Conservation (phyloP, 2,329 filamentous ascomycete genomes). For the Hypoxylon sp. region DNA sequence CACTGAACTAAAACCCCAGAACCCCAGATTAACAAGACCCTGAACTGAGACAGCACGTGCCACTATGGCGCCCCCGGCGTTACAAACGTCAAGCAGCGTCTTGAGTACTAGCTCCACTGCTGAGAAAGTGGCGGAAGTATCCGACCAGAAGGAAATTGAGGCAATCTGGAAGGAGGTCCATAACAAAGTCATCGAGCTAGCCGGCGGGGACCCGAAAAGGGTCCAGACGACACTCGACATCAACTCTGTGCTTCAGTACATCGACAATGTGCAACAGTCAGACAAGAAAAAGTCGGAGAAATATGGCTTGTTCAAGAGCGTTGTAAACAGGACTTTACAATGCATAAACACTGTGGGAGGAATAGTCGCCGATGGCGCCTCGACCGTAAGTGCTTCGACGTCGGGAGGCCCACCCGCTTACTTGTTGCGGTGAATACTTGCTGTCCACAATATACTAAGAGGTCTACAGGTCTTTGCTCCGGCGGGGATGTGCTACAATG, state of each 20-base stretch:
- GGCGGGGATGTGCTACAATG: slow-evolving; percentile 55
- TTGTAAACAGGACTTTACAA: slow-evolving; percentile 53
- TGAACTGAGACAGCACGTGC: slow-evolving; percentile 11
- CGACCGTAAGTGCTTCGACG: slow-evolving; percentile 42
- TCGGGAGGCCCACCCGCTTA: background rate
- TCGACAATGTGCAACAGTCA: slow-evolving; percentile 50
- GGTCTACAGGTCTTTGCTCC: slow-evolving; percentile 54
- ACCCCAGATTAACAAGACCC: slow-evolving; percentile 8
- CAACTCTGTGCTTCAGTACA: slow-evolving; percentile 51
- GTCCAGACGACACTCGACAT: slow-evolving; percentile 51
- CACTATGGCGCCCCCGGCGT: slow-evolving; percentile 47
- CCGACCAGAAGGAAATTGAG: slow-evolving; percentile 54
- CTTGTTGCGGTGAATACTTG: slow-evolving; percentile 3
- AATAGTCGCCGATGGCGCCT: slow-evolving; percentile 53
- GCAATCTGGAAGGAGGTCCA: slow-evolving; percentile 55
- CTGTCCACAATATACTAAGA: slow-evolving; percentile 18
- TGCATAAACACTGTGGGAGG: slow-evolving; percentile 56
- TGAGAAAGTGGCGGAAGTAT: slow-evolving; percentile 46
- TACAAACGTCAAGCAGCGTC: slow-evolving; percentile 42
- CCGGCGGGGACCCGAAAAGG: slow-evolving; percentile 51
- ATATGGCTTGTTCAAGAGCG: slow-evolving; percentile 49
- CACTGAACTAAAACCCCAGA: slow-evolving; percentile 6
- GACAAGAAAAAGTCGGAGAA: slow-evolving; percentile 53
- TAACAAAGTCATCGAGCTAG: slow-evolving; percentile 54
- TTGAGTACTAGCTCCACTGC: slow-evolving; percentile 44